Base-by-base conservation (phyloP, 371 early-diverging fungal species). In the Basidiobolus meristosporus region DNA sequence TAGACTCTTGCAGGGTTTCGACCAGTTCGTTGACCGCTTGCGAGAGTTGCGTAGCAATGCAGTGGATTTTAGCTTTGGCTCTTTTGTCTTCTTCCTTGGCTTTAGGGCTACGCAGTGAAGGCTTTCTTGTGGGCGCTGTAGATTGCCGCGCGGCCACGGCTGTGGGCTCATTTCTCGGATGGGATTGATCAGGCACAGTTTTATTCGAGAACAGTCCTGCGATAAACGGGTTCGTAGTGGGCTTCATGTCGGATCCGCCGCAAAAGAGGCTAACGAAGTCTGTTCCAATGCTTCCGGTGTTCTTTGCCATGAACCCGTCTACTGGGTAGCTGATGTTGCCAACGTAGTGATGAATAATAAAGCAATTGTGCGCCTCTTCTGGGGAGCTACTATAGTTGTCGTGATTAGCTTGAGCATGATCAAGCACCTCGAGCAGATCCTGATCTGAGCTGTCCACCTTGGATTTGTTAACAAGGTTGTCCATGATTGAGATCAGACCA, bases 201-300 rank as follows among this genome's bases (percentile, higher is more conserved):
- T 70, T 63, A 48, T 82, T 77, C 20, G 75, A 70, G 54, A 96
- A 88, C 34, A 96, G 47, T 29, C 65, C 68, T 18, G 79, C 60
- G 20, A 93, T 62, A 53, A 96, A 93, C 4, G 73, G 54, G 44
- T 86, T 87, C 39, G 64, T 68, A 38, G 67, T 73, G 38, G 51
- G 55, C 16, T 50, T 48, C 41, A 45, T 35, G 21, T 45, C 56
- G 12, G 56, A 54, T 7, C 67, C 57, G n/a, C 56, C 72, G 30
- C 80, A 66, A 57, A 89, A 65, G 34, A 87, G 48, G 12, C 70
- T 70, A 39, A 86, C 77, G 60, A 85, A 84, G 53, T 89, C 90
- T 2, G 78, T 70, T 38, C 75, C 72, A 4, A 87, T 53, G 17
- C 63, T 65, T 42, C 83, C 84, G 38, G 65, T 53, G 44, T 85